phyloP scores from a whole-genome alignment of 2,329 filamentous ascomycete species.

The Drechslerella dactyloides region DNA sequence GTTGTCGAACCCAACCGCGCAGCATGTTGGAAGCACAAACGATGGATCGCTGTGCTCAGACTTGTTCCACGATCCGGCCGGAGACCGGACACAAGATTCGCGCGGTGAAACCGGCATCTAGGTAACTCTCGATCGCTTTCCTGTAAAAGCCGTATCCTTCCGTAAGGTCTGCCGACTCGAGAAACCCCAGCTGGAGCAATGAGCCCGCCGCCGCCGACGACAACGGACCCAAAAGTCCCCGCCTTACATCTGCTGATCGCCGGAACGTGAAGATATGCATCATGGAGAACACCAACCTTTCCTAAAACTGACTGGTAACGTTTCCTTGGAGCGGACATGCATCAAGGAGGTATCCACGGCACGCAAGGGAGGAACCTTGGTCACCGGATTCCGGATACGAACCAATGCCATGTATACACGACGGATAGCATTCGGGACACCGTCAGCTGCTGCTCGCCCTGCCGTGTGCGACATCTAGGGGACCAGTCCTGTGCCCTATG shows the following conservation, averaged over 20 bases:
- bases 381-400: slow-evolving; percentile 44
- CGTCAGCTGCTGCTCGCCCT: slow-evolving; percentile 40
- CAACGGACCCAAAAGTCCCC: slow-evolving; percentile 38
- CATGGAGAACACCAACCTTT: slow-evolving; percentile 37
- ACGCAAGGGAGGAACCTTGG: slow-evolving; percentile 34
- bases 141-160: neutral
- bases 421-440: slow-evolving; percentile 16
- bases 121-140: slow-evolving; percentile 26
- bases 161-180: neutral
- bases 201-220: neutral
- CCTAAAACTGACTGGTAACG: slow-evolving; percentile 43
- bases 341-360: slow-evolving; percentile 41
- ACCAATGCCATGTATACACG: slow-evolving; percentile 50
- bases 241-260: slow-evolving; percentile 31
- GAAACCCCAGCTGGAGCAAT: neutral
- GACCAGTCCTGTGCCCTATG: slow-evolving; percentile 13
- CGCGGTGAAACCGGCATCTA: slow-evolving; percentile 18
- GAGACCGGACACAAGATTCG: slow-evolving; percentile 21
- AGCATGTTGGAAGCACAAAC: slow-evolving; percentile 9
- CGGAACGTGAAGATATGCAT: slow-evolving; percentile 36
- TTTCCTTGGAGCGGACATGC: slow-evolving; percentile 44
- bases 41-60: neutral
- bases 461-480: slow-evolving; percentile 29
- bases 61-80: slow-evolving; percentile 22
- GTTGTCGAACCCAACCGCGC: neutral